Percentiles rank a stretch among this genome's conserved stretches.
These are phyloP conservation scores for Diaporthe aspalathi DNA, from an alignment of 2,329 filamentous ascomycete genomes.

Conservation along the genomic window DNA sequence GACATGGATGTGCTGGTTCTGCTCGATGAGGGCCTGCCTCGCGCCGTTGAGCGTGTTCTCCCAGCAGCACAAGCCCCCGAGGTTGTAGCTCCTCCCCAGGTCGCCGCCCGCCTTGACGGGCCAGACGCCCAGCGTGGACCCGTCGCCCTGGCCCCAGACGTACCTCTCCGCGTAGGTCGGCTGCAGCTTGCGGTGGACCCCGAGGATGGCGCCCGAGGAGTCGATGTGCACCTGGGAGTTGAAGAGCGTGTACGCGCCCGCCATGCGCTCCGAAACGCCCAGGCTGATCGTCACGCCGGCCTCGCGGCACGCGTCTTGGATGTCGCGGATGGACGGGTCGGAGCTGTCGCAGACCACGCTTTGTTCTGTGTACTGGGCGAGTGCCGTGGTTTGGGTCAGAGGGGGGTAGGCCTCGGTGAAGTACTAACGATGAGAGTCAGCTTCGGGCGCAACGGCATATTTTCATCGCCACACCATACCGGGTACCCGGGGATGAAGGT, in stretches of 20 bases:
- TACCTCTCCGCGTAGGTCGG: conserved; percentile 47
- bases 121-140: conserved; percentile 44
- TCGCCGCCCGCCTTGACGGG: conserved; percentile 9
- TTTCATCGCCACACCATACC: conserved; percentile 5
- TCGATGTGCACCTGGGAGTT: conserved; percentile 47
- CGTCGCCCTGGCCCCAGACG: conserved; percentile 47
- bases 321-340: conserved; percentile 38
- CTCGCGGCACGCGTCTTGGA: conserved; percentile 41
- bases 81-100: conserved; percentile 35
- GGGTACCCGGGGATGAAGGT: conserved; percentile 44
- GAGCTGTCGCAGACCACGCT: conserved; percentile 40
- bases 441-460: not conserved
- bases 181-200: conserved; percentile 49
- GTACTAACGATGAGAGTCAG: conserved; percentile 37
- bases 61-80: conserved; percentile 49
- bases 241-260: conserved; percentile 45
- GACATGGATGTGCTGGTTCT: conserved; percentile 46
- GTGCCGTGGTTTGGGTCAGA: conserved; percentile 40
- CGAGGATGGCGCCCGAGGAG: conserved; percentile 43
- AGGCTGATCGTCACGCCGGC: conserved; percentile 41
- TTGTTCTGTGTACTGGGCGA: conserved; percentile 42
- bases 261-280: conserved; percentile 45
- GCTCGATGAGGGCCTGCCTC: conserved; percentile 46
- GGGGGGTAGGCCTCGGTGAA: conserved; percentile 44
- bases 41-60: conserved; percentile 49